phyloP scores from a whole-genome alignment of 106 monocot species.

The Narthecium ossifragum region DNA sequence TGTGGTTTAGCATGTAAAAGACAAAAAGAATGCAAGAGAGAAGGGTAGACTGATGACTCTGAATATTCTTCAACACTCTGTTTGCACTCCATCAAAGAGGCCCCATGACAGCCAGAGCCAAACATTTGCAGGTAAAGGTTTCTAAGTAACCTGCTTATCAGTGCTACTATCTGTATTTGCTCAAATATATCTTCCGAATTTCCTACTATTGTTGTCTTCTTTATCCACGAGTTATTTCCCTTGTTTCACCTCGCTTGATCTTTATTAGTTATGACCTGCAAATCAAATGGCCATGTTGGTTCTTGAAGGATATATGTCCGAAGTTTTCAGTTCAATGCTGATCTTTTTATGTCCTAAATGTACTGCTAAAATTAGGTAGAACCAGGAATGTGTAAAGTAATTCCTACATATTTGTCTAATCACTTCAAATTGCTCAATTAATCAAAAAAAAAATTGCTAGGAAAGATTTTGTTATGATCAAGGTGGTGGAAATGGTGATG shows the following conservation, averaged over 20 bases:
- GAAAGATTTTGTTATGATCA: too few relatives aligned
- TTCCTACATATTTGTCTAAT: too few relatives aligned
- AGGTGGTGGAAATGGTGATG: too few relatives aligned
- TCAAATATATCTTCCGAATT: not conserved
- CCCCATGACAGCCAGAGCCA: conserved; percentile 26
- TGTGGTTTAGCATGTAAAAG: conserved; percentile 41
- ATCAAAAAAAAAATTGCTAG: too few relatives aligned
- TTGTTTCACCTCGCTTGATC: not conserved
- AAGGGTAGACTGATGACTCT: conserved; percentile 11
- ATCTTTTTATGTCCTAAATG: too few relatives aligned
- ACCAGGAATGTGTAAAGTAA: too few relatives aligned
- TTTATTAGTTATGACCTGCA: not conserved
- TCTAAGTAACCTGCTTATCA: not conserved
- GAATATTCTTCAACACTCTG: conserved; percentile 15
- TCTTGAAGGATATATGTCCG: too few relatives aligned
- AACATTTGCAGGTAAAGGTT: conserved; percentile 24
- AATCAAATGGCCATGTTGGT: too few relatives aligned
- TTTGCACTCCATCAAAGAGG: conserved; percentile 33
- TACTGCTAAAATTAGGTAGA: too few relatives aligned
- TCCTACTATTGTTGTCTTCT: not conserved
- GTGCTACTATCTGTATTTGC: not conserved
- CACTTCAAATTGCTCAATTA: too few relatives aligned
- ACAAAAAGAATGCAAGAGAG: conserved; percentile 19
- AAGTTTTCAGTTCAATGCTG: too few relatives aligned
- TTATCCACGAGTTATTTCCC: not conserved